Base-by-base conservation (phyloP, 495 filamentous ascomycete species). In the Aspergillus kassunensis region DNA sequence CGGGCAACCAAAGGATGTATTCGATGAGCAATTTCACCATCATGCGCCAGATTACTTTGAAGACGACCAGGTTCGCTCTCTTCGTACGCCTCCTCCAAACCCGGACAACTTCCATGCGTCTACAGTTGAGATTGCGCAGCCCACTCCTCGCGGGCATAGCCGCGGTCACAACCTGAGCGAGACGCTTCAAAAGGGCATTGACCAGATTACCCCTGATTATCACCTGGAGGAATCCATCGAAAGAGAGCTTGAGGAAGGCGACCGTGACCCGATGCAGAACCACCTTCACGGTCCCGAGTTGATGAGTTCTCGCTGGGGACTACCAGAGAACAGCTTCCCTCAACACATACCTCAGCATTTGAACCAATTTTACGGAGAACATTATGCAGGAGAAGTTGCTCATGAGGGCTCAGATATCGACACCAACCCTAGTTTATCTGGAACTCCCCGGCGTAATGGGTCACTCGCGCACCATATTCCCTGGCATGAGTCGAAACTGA, bases 171-270 rank as follows among this genome's bases (percentile, higher is more conserved):
- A 88, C 55, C 67, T 85, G 33, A 87, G 83, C 53, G 80, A 82
- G 49, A 88, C 80, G 27, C 74, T 97, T 23, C 89, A 96, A 65
- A 83, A 85, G 60, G 90, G 95, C 55, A 82, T 95, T 37, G 88
- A 95, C 43, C 73, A 75, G 19, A 84, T 90, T 61, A 81, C 82
- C n/a, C 66, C 72, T 33, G 86, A 95, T 51, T 90, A 93, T 58
- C 87, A 91, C 50, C 63, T 91, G 49, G 88, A 89, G 58, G 78
- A 86, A 56, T 82, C 86, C 33, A 83, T 88, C 55, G 78, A 87
- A 27, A 81, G 80, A 23, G 83, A 87, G 57, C 69, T 90, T 34
- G 84, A 88, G 29, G 82, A 88, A 45, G 84, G 85, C 46, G 74
- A 83, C 53, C 64, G 65, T 34, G 66, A 72, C 60, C 54, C 58